Base-by-base conservation (phyloP, 192 early-diverging fungal species). In the Podila verticillata region DNA sequence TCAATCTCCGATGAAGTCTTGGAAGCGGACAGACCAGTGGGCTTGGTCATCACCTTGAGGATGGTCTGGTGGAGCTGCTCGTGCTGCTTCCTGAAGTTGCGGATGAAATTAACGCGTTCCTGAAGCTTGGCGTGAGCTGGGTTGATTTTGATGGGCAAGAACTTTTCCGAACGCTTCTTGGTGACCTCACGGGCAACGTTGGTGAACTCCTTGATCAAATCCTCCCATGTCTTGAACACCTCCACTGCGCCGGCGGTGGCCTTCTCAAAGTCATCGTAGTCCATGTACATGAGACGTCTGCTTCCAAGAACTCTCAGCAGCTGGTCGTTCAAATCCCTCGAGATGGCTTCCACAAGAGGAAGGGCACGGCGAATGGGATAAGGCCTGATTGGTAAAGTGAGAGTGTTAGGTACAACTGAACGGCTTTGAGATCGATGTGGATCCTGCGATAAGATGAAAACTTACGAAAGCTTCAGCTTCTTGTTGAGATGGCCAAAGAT, bases 61-160 rank as follows among this genome's bases (percentile, higher is more conserved):
- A 99, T 98, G 10, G 98, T 99, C 73, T 93, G 90, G 74, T 96
- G 92, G n/a, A 99, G 89, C 86, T 99, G 96, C 83, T 98, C 96
- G 79, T 99, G 98, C 85, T 96, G 95, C 82, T 93, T 91, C 66
- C 98, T 88, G 88, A 99, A 99, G 74, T 89, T 87, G 56, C 92
- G 89, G 36, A 99, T 90, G 83, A 97, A 99, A 8, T 82, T 83
- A 58, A 99, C 82, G 63, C 98, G 91, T 80, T 99, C 98, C 85
- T 99, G 96, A 57, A 99, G 90, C 66, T 94, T 91, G 20, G 88
- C 91, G 70, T 99, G 98, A 12, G 95, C 94, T 1, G 92, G 89
- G 48, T 89, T 92, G 87, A 99, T 93, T 86, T 98, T 97, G 87
- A 99, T 96, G 5, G 93, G 94, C 35, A 99, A 88, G 74, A 97